Conservation (phyloP, 305 asterid species). For the Rubia tinctorum region DNA sequence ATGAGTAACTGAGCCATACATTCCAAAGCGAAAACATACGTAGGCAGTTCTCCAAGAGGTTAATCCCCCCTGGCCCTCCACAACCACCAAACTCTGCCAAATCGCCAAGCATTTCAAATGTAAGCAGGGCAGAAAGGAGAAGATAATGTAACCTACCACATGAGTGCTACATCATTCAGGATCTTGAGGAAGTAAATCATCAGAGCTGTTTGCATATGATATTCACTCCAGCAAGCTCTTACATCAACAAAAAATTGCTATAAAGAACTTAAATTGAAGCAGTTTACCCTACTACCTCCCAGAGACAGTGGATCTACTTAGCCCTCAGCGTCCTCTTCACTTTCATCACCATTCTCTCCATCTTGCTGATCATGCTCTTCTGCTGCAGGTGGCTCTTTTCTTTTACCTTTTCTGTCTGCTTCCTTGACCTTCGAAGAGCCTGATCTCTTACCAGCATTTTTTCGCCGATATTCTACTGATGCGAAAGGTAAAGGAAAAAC, state of each 20-base stretch:
- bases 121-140: neutral
- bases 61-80: neutral
- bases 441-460: slow-evolving; percentile 50
- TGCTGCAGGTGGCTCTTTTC: slow-evolving; percentile 50
- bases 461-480: slow-evolving; percentile 53
- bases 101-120: neutral
- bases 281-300: neutral
- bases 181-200: neutral
- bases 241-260: neutral
- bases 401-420: slow-evolving; percentile 46
- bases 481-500: slow-evolving; percentile 1
- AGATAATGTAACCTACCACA: neutral
- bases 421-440: slow-evolving; percentile 44
- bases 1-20: neutral
- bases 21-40: neutral
- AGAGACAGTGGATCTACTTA: neutral
- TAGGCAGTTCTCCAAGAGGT: neutral
- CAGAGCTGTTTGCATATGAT: neutral
- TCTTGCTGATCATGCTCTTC: slow-evolving; percentile 26
- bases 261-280: neutral
- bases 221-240: neutral
- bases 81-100: neutral
- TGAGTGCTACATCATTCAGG: neutral
- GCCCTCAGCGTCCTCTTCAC: slow-evolving; percentile 22
- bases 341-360: slow-evolving; percentile 36